Conservation (phyloP, 2,329 filamentous ascomycete genomes). For the Boeremia exigua region DNA sequence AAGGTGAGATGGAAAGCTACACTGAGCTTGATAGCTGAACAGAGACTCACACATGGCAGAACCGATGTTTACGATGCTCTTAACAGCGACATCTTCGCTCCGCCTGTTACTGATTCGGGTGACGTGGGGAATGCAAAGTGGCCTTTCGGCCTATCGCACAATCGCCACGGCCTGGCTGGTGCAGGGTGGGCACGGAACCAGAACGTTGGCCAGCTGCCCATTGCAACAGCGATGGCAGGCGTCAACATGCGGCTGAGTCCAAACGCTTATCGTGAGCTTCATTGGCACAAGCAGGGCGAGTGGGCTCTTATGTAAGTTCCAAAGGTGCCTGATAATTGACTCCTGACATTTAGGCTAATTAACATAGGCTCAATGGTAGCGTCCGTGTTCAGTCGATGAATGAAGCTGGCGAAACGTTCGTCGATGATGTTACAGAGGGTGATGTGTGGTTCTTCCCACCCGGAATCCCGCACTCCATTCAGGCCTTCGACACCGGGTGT, state of each 20-base stretch:
- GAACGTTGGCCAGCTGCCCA: conserved; percentile 47
- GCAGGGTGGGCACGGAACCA: conserved; percentile 52
- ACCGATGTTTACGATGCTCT: conserved; percentile 43
- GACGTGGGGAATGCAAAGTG: conserved; percentile 51
- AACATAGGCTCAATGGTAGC: conserved; percentile 53
- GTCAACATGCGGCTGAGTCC: conserved; percentile 51
- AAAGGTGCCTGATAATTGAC: not conserved
- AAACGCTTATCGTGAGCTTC: conserved; percentile 66
- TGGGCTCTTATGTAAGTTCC: conserved; percentile 55
- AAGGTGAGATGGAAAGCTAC: conserved; percentile 19
- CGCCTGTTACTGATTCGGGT: conserved; percentile 49
- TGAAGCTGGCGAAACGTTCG: conserved; percentile 56
- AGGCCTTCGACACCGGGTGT: conserved; percentile 60
- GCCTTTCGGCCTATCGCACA: conserved; percentile 51
- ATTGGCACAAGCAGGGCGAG: conserved; percentile 63
- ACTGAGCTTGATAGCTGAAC: not conserved
- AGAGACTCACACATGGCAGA: not conserved
- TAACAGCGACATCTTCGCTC: conserved; percentile 49
- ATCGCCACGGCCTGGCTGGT: conserved; percentile 48
- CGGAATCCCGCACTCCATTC: conserved; percentile 55
- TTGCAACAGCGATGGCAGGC: conserved; percentile 52
- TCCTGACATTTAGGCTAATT: not conserved
- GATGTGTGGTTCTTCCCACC: conserved; percentile 48
- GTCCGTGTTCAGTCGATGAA: conserved; percentile 60
- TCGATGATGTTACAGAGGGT: conserved; percentile 50